Base-by-base conservation (phyloP, 495 filamentous ascomycete genomes). In the Arthonia radiata region DNA sequence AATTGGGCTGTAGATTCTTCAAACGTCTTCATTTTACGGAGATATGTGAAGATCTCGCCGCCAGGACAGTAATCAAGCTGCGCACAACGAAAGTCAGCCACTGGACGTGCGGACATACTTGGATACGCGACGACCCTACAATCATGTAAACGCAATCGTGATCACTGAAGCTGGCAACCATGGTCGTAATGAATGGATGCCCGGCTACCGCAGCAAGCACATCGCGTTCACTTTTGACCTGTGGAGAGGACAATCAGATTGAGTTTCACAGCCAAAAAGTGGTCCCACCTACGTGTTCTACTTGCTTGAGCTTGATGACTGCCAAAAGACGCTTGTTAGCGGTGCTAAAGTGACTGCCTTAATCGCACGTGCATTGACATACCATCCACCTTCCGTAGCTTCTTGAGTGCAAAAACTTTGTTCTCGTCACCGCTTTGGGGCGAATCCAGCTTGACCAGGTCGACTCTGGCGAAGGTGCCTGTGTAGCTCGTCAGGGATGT, bases 381-480 rank as follows among this genome's bases (percentile, higher is more conserved):
- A 71, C 59, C 61, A 43, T 90, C 77, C 13, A 67, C 70, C 49
- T 97, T 97, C 34, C 81, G 74, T 26, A 97, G 50, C 24, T 92
- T 72, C 57, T 94, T 97, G 32, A 97, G 56, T 13, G 86, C 86
- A 55, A 74, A 93, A 4, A 93, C 76, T 44, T 73, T 70, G 43
- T 59, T 56, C 40, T 66, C 59, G 26, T 51, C 47, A 17, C 65
- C 57, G 15, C 52, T 54, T 29, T 57, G 50, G 35, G 43, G 39
- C 28, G 37, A 37, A 30, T 42, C 40, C 23, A 73, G 46, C 34
- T 65, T 64, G 18, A 76, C 71, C 27, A 93, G 67, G 70, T 80
- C 90, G 21, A 97, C 86, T 33, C 86, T 66, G 30, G 86, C 83
- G 53, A 97, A 94, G 10, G 86, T 94, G 31, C 86, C 83, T 90